Percentiles rank a stretch among this genome's conserved stretches.
These are phyloP conservation scores for Nowakowskiella sp. DNA, from an alignment of 192 early-diverging fungal species.

Conservation along the genomic window DNA sequence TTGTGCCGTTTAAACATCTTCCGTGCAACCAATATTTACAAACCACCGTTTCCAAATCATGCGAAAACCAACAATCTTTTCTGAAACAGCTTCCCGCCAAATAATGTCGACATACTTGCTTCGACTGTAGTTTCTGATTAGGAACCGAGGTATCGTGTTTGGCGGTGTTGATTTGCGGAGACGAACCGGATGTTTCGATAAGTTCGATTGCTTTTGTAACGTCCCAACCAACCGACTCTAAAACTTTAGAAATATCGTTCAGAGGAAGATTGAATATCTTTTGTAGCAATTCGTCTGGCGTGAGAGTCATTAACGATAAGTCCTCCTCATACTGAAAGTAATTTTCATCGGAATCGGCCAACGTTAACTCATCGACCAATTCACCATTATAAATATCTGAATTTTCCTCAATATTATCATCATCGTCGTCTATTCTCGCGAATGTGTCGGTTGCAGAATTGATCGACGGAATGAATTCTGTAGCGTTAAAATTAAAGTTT, in stretches of 20 bases:
- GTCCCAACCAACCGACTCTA: constrained; percentile 19
- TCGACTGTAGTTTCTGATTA: neutral
- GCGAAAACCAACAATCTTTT: constrained; percentile 46
- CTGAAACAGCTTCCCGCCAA: constrained; percentile 35
- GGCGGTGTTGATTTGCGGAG: neutral
- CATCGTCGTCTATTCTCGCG: too few species aligned
- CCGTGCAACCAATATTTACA: constrained; percentile 44
- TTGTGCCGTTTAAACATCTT: constrained; percentile 29
- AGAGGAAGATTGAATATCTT: constrained; percentile 22
- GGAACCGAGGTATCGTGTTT: neutral
- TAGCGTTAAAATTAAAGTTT: too few species aligned
- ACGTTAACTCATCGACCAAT: too few species aligned
- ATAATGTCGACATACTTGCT: constrained; percentile 45
- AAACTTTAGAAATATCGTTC: constrained; percentile 9
- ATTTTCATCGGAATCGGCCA: too few species aligned
- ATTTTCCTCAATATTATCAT: too few species aligned
- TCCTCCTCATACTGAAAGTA: constrained; percentile 15
- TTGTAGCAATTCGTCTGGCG: constrained; percentile 24
- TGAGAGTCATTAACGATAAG: constrained; percentile 17
- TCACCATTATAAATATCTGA: too few species aligned
- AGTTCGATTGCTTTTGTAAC: constrained; percentile 20
- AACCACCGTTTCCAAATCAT: constrained; percentile 27
- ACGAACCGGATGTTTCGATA: constrained; percentile 2
- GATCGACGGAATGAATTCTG: too few species aligned
- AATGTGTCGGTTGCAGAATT: too few species aligned